phyloP scores from a whole-genome alignment of 2,329 filamentous ascomycete genomes.

The Trichoderma arundinaceum region DNA sequence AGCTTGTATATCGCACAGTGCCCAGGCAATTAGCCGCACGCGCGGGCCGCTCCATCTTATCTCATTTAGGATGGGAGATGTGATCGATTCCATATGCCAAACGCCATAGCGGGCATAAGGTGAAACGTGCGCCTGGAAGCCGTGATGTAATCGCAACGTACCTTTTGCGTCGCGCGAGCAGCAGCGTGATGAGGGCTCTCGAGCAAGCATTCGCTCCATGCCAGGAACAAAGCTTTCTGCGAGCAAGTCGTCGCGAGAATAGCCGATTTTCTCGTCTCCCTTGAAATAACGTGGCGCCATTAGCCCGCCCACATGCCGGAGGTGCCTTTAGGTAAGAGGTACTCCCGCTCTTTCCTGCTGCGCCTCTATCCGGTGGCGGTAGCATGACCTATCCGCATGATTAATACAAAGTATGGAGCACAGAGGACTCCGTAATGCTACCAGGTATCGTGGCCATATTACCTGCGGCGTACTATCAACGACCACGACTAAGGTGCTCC shows the following conservation, averaged over 20 bases:
- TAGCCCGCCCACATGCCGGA: too few relatives aligned
- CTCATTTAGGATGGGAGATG: constrained; percentile 28
- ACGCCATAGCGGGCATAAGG: constrained; percentile 20
- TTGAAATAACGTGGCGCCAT: too few relatives aligned
- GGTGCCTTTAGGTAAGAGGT: neutral
- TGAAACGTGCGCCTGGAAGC: constrained; percentile 13
- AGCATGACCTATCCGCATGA: constrained; percentile 17
- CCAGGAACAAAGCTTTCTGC: neutral
- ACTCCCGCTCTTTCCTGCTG: constrained; percentile 5
- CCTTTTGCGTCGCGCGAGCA: constrained; percentile 13
- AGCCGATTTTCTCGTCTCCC: too few relatives aligned
- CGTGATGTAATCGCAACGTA: neutral
- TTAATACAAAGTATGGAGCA: neutral
- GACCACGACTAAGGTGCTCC: too few relatives aligned
- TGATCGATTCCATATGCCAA: constrained; percentile 30
- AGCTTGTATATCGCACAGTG: constrained; percentile 32
- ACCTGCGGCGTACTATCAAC: too few relatives aligned
- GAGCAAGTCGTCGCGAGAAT: too few relatives aligned
- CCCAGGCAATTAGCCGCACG: constrained; percentile 23
- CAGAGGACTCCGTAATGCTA: too few relatives aligned
- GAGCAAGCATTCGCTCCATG: too few relatives aligned
- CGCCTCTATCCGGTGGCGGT: constrained; percentile 16
- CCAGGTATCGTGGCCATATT: too few relatives aligned
- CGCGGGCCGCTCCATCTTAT: constrained; percentile 31
- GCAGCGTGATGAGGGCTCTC: neutral